Conservation (phyloP, 2,329 filamentous ascomycete genomes). For the Talaromyces verruculosus region DNA sequence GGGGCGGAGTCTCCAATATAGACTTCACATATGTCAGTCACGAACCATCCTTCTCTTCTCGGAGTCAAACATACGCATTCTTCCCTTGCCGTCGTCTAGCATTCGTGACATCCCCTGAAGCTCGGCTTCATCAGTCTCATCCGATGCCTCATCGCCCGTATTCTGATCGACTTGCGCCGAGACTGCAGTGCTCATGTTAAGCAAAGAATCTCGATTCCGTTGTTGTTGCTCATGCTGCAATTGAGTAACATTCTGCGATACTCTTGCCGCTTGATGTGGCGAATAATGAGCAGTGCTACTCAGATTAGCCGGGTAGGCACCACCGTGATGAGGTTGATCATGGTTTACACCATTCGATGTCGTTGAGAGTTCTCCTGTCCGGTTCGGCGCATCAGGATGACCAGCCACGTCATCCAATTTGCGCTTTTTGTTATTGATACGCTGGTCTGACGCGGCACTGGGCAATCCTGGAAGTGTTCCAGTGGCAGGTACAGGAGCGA, state of each 20-base stretch:
- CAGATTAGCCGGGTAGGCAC: not conserved
- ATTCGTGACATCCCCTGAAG: constrained; percentile 60
- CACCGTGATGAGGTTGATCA: not conserved
- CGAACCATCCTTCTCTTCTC: not conserved
- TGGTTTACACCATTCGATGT: not conserved
- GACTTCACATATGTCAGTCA: constrained; percentile 38
- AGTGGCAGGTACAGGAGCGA: constrained; percentile 43
- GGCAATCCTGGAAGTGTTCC: not conserved
- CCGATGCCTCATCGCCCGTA: constrained; percentile 10
- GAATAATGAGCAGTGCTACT: not conserved
- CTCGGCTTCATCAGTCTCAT: constrained; percentile 26
- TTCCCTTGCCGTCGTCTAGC: constrained; percentile 61
- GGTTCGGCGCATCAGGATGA: not conserved
- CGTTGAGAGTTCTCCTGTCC: not conserved
- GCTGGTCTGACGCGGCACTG: constrained; percentile 11
- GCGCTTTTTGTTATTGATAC: constrained; percentile 16
- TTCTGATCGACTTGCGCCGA: constrained; percentile 6
- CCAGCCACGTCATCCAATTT: constrained; percentile 1
- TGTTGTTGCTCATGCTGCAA: constrained; percentile 8
- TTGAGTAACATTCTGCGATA: not conserved
- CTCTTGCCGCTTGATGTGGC: not conserved
- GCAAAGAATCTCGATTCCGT: constrained; percentile 21
- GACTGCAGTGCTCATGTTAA: constrained; percentile 7
- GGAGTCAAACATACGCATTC: constrained; percentile 23
- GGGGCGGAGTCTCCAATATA: constrained; percentile 65